Evolutionary conservation across 2,329 filamentous ascomycete genomes (phyloP).

Genomic region (Pyrenochaeta sp.): DNA sequence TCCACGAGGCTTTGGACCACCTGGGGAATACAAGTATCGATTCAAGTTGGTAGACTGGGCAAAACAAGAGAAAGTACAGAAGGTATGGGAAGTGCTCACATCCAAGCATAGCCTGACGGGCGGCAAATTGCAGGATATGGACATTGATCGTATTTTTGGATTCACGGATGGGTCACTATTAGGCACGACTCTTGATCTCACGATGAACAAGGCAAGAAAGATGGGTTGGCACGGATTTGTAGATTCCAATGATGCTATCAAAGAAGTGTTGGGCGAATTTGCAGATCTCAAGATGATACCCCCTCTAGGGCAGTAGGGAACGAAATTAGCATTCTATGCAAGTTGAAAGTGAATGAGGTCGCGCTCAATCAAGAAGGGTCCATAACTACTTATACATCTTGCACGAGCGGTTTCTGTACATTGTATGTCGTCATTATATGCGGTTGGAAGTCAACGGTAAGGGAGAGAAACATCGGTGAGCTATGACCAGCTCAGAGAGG

Average conservation of each 20-base stretch:
- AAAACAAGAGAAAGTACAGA: conserved; percentile 50
- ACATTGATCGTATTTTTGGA: conserved; percentile 56
- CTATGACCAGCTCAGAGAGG: too few relatives aligned
- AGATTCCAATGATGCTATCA: conserved; percentile 55
- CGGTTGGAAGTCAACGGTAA: too few relatives aligned
- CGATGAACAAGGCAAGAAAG: conserved; percentile 57
- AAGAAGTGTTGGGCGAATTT: conserved; percentile 54
- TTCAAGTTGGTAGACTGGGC: conserved; percentile 60
- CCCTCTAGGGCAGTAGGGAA: conserved; percentile 14
- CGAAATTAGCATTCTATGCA: too few relatives aligned
- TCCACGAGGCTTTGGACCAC: conserved; percentile 54
- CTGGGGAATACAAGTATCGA: conserved; percentile 46
- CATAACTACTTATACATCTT: too few relatives aligned
- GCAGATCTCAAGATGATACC: conserved; percentile 56
- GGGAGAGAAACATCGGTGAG: too few relatives aligned
- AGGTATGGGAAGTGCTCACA: conserved; percentile 58
- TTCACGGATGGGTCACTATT: conserved; percentile 56
- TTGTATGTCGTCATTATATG: too few relatives aligned
- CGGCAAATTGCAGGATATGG: conserved; percentile 51
- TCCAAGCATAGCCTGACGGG: conserved; percentile 52
- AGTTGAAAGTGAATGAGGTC: too few relatives aligned
- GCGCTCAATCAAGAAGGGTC: too few relatives aligned
- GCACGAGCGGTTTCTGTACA: too few relatives aligned
- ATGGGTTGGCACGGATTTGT: conserved; percentile 59
- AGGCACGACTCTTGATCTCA: conserved; percentile 35